Conservation (phyloP, 148 eudicot genomes). For the Camellia sinensis region DNA sequence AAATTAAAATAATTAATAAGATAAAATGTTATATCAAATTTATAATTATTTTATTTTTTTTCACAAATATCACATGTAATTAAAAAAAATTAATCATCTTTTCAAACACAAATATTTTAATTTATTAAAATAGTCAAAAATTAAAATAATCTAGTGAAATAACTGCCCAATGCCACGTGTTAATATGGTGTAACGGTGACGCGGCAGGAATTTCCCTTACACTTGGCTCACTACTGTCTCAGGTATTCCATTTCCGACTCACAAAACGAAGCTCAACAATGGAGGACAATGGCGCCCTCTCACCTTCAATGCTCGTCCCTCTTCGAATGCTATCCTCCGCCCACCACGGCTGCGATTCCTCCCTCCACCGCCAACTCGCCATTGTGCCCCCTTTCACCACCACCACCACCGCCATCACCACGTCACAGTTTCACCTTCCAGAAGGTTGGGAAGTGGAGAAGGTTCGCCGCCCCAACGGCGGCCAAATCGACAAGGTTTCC, state of each 20-base stretch:
- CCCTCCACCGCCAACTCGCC: slow-evolving; percentile 23
- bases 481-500: slow-evolving; percentile 54
- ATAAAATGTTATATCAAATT: too few species aligned
- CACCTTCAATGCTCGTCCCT: slow-evolving; percentile 20
- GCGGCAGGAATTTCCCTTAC: too few species aligned
- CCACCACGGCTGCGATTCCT: background rate
- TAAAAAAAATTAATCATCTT: too few species aligned
- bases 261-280: background rate
- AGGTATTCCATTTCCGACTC: background rate
- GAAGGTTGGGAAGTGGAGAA: slow-evolving; percentile 55
- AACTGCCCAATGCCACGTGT: too few species aligned
- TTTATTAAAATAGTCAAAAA: too few species aligned
- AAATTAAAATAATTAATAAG: too few species aligned
- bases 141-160: too few species aligned
- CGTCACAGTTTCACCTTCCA: slow-evolving; percentile 36
- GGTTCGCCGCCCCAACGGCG: slow-evolving; percentile 45
- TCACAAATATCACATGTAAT: too few species aligned
- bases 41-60: too few species aligned
- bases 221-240: too few species aligned
- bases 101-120: too few species aligned
- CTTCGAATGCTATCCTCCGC: background rate
- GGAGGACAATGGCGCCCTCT: background rate
- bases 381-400: slow-evolving; percentile 17
- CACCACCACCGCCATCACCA: slow-evolving; percentile 16
- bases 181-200: too few species aligned